Evolutionary conservation across 2,329 filamentous ascomycete species (phyloP), one percentile per base, ranked within the genome.

Genomic region (Stemphylium vesicarium): DNA sequence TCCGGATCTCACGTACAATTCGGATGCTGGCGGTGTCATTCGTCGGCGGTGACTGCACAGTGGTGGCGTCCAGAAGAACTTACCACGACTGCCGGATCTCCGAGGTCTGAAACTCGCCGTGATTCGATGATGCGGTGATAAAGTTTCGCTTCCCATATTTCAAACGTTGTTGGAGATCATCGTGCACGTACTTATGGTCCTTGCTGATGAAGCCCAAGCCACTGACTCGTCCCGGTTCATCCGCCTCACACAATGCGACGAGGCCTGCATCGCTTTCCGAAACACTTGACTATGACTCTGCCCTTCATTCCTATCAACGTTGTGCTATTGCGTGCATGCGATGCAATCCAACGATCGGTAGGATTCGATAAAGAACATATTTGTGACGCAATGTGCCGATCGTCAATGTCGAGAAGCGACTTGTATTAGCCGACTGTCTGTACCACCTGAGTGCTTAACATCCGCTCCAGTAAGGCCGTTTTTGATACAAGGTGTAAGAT

Each of bases 141-240:
- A 55, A 51, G 47, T 55, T 57, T 57, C 54, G 54, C 50, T 57
- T 50, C 31, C 37, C 32, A 29, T 36, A 52, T 52, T 18, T 42
- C 18, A 58, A 55, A 46, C 53, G 44, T 63, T 53, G 46, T 50
- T 50, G 44, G 56, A 57, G 46, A 52, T 50, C 49, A 50, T 45
- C 45, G 50, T 41, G 50, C 51, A 58, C 45, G 44, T 42, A 41
- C 41, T 50, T 22, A 36, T 29, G 44, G 48, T 36, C 46, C 45
- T 20, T 41, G 37, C 47, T 35, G 44, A 53, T 54, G 48, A 42
- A 51, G 59, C 52, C 50, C 46, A 51, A 56, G 20, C 29, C 22
- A 20, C 53, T 62, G 60, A 58, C 57, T 60, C 54, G 57, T 47
- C 48, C 59, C 60, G 54, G 45, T 47, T 42, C 47, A 55, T 53